phyloP scores from a whole-genome alignment of 805 yeast species.

The Tetrapisispora iriomotensis region DNA sequence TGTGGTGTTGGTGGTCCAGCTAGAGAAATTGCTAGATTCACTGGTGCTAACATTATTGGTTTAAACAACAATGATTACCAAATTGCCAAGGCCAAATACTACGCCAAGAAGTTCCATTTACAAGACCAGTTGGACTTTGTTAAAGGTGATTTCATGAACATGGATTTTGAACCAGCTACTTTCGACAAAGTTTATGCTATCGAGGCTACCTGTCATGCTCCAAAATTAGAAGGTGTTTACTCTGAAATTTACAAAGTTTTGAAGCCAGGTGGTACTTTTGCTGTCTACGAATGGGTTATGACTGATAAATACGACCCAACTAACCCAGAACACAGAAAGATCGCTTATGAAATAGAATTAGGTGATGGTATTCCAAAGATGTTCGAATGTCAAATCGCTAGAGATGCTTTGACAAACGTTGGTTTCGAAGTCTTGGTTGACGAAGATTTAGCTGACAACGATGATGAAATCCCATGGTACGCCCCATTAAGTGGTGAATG shows the following conservation, averaged over 20 bases:
- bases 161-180: conserved; percentile 84
- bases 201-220: conserved; percentile 98
- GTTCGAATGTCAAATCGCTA: conserved; percentile 80
- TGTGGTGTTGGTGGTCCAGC: conserved; percentile 99
- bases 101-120: conserved; percentile 57
- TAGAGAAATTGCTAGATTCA: conserved; percentile 86
- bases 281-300: conserved; percentile 99
- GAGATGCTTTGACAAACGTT: conserved; percentile 70
- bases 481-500: conserved; percentile 93
- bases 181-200: conserved; percentile 97
- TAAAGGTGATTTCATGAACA: conserved; percentile 98
- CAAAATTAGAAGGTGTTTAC: conserved; percentile 90
- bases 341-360: conserved; percentile 93
- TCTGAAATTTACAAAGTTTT: conserved; percentile 87
- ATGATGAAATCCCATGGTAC: conserved; percentile 92
- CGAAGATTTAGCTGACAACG: conserved; percentile 72
- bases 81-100: conserved; percentile 79
- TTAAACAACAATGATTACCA: conserved; percentile 96
- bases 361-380: conserved; percentile 99
- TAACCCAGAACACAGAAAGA: conserved; percentile 82
- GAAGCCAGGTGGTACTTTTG: conserved; percentile 96
- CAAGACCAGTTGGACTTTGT: conserved; percentile 72
- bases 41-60: conserved; percentile 80
- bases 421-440: conserved; percentile 76
- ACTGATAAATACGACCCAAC: conserved; percentile 84